These are phyloP conservation scores for Carpinus viminea DNA, from an alignment of 306 rosid species.

Conservation along the genomic window DNA sequence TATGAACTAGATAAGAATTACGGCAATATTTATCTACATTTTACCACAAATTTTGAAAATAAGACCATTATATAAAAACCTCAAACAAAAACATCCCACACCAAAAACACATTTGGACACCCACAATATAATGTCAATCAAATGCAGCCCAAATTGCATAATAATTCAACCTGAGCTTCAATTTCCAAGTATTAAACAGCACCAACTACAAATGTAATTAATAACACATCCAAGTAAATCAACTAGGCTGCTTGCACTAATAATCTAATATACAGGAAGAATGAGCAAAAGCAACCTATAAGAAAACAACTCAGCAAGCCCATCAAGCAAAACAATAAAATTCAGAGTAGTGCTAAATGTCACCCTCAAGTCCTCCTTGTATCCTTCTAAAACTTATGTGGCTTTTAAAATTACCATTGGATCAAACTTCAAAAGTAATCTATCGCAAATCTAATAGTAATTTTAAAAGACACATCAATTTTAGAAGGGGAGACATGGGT, in stretches of 20 bases:
- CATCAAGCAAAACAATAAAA: conserved; percentile 11
- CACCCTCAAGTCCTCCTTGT: too few relatives aligned
- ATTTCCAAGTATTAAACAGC: background rate
- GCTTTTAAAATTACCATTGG: too few relatives aligned
- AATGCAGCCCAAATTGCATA: background rate
- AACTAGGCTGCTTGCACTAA: background rate
- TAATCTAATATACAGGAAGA: background rate
- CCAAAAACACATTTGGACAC: background rate
- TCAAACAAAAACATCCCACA: background rate
- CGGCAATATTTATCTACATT: background rate
- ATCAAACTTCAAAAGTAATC: too few relatives aligned
- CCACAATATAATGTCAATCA: background rate
- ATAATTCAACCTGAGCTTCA: background rate
- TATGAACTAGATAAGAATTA: background rate
- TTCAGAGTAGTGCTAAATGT: background rate
- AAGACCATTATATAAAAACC: background rate
- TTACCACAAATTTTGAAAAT: background rate
- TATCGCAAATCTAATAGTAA: too few relatives aligned
- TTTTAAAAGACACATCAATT: too few relatives aligned
- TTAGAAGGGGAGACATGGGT: too few relatives aligned
- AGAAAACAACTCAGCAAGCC: background rate
- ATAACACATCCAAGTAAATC: background rate
- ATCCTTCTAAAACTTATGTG: too few relatives aligned
- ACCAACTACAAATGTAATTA: background rate
- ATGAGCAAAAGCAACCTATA: background rate